phyloP scores from a whole-genome alignment of 2,329 filamentous ascomycete species.

The Hyphodiscus sp. region DNA sequence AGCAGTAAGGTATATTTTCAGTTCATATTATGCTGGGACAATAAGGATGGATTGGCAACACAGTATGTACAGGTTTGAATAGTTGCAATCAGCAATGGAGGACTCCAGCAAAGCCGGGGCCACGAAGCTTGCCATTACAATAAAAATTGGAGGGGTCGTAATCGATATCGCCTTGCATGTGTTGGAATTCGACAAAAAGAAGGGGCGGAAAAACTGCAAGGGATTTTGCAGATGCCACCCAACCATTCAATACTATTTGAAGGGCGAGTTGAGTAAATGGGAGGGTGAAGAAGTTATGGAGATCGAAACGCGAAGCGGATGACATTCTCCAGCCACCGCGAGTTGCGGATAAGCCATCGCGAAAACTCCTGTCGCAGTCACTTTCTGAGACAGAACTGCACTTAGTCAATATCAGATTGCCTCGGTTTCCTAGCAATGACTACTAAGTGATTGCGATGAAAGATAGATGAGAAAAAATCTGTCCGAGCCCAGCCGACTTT shows the following conservation, averaged over 20 bases:
- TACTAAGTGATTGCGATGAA: not conserved
- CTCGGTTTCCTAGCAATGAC: no score
- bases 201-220: not conserved
- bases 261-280: not conserved
- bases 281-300: slow-evolving; percentile 2
- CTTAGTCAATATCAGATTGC: not conserved
- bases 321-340: slow-evolving; percentile 13
- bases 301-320: slow-evolving; percentile 8
- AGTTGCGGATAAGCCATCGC: not conserved
- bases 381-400: not conserved
- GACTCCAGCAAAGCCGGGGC: not conserved
- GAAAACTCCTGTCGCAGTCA: not conserved
- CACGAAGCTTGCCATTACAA: not conserved
- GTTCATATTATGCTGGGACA: not conserved
- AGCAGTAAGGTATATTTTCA: not conserved
- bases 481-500: no score
- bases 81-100: not conserved
- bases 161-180: slow-evolving; percentile 1
- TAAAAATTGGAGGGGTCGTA: not conserved
- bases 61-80: not conserved
- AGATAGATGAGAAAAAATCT: no score
- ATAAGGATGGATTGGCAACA: not conserved
- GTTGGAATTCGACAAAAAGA: not conserved
- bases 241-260: not conserved
- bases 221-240: not conserved